Evolutionary conservation across 2,329 filamentous ascomycete species (phyloP).

Genomic region (Epichloe elymi): DNA sequence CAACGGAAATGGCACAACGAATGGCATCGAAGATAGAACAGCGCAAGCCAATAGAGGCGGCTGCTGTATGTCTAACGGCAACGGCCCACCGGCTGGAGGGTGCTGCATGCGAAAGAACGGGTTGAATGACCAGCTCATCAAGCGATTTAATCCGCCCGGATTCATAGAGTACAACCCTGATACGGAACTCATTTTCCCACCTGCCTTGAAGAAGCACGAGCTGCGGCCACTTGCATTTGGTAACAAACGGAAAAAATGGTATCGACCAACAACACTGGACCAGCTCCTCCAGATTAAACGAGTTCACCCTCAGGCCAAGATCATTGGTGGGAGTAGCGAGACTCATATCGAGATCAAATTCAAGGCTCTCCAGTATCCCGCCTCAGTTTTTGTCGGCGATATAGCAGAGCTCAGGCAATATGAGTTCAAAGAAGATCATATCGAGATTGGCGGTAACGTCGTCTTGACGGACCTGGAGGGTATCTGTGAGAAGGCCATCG

Average conservation of each 20-base stretch:
- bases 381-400: slow-evolving; percentile 86
- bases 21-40: not conserved
- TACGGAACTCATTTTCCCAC: slow-evolving; percentile 91
- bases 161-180: slow-evolving; percentile 93
- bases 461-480: slow-evolving; percentile 81
- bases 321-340: slow-evolving; percentile 92
- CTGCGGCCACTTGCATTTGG: slow-evolving; percentile 76
- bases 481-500: slow-evolving; percentile 66
- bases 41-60: slow-evolving; percentile 28
- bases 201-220: slow-evolving; percentile 68
- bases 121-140: slow-evolving; percentile 40
- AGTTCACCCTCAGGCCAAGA: slow-evolving; percentile 71
- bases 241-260: slow-evolving; percentile 92
- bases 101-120: slow-evolving; percentile 57
- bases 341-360: slow-evolving; percentile 98
- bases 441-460: slow-evolving; percentile 92
- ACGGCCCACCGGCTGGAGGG: slow-evolving; percentile 26
- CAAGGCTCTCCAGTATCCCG: slow-evolving; percentile 81
- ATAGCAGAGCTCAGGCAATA: slow-evolving; percentile 82
- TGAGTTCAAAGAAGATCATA: slow-evolving; percentile 59
- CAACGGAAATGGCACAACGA: not conserved
- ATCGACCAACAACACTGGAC: slow-evolving; percentile 70
- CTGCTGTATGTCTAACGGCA: slow-evolving; percentile 59
- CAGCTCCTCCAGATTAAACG: slow-evolving; percentile 89
- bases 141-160: slow-evolving; percentile 68